These are phyloP conservation scores for Diplogelasinospora grovesii DNA, from an alignment of 495 filamentous ascomycete genomes.

Conservation along the genomic window DNA sequence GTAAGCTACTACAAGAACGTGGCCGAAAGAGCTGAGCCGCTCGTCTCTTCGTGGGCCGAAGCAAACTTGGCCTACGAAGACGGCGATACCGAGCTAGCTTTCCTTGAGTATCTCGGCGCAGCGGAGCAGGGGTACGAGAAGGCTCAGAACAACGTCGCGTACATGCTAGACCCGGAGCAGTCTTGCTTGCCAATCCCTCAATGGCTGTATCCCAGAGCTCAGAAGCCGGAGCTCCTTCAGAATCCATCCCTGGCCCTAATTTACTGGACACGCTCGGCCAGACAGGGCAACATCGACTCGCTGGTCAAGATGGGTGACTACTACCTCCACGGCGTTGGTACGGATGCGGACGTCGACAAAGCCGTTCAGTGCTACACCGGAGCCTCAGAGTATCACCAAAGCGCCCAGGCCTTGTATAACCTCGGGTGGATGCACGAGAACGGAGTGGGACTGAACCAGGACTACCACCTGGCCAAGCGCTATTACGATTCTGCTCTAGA, in stretches of 20 bases:
- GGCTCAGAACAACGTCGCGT: slow-evolving; percentile 91
- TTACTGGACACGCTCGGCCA: slow-evolving; percentile 94
- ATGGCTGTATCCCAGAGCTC: slow-evolving; percentile 27
- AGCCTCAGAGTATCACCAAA: slow-evolving; percentile 82
- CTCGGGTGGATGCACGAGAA: slow-evolving; percentile 99
- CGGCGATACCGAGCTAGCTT: slow-evolving; percentile 79
- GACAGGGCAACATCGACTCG: slow-evolving; percentile 88
- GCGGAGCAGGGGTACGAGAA: slow-evolving; percentile 95
- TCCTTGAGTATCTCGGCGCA: slow-evolving; percentile 82
- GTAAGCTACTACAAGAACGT: slow-evolving; percentile 92
- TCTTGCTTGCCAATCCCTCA: slow-evolving; percentile 37
- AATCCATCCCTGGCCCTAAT: slow-evolving; percentile 78
- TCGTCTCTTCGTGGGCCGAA: slow-evolving; percentile 80
- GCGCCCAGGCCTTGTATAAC: slow-evolving; percentile 94
- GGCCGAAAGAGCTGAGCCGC: slow-evolving; percentile 76
- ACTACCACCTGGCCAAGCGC: slow-evolving; percentile 94
- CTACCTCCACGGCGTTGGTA: slow-evolving; percentile 75
- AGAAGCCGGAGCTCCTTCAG: slow-evolving; percentile 48
- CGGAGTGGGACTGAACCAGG: slow-evolving; percentile 84
- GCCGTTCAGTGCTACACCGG: slow-evolving; percentile 88
- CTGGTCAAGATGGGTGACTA: slow-evolving; percentile 98
- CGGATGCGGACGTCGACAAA: slow-evolving; percentile 69
- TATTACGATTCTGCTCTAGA: slow-evolving; percentile 90
- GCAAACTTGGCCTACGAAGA: slow-evolving; percentile 78
- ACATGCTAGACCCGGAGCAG: slow-evolving; percentile 75